phyloP scores from a whole-genome alignment of 768 basidiomycete species.

The Amanita inopinata region DNA sequence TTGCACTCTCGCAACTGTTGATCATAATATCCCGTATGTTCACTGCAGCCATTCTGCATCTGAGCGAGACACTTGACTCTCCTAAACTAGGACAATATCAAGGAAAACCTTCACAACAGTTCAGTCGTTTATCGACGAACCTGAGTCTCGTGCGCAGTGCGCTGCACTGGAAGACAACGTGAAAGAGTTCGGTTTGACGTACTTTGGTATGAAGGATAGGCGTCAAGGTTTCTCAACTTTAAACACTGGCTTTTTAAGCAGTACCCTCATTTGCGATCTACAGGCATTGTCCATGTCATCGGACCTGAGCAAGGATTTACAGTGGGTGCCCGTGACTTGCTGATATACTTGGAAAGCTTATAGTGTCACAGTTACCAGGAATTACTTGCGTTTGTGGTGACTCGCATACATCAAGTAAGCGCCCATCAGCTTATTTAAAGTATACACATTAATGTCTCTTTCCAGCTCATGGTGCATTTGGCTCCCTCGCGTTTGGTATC shows the following conservation, averaged over 20 bases:
- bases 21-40: slow-evolving; percentile 81
- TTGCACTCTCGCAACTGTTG: slow-evolving; percentile 83
- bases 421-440: background rate
- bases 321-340: slow-evolving; percentile 23
- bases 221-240: slow-evolving; percentile 54
- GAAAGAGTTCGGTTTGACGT: slow-evolving; percentile 85
- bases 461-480: slow-evolving; percentile 84
- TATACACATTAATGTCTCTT: slow-evolving; percentile 6
- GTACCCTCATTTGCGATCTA: background rate
- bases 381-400: slow-evolving; percentile 87
- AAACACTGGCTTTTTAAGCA: background rate
- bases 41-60: background rate
- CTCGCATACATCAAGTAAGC: slow-evolving; percentile 85
- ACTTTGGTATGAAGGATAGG: slow-evolving; percentile 84
- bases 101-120: slow-evolving; percentile 70
- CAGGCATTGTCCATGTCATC: slow-evolving; percentile 78
- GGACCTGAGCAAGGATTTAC: slow-evolving; percentile 94
- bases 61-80: slow-evolving; percentile 5
- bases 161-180: slow-evolving; percentile 81
- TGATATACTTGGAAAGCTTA: slow-evolving; percentile 7
- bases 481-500: slow-evolving; percentile 87
- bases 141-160: slow-evolving; percentile 80
- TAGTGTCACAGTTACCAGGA: slow-evolving; percentile 46
- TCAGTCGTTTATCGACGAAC: slow-evolving; percentile 68
- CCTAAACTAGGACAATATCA: slow-evolving; percentile 47